phyloP scores from a whole-genome alignment of 2,329 filamentous ascomycete species.

The Purpureocillium takamizusanense region DNA sequence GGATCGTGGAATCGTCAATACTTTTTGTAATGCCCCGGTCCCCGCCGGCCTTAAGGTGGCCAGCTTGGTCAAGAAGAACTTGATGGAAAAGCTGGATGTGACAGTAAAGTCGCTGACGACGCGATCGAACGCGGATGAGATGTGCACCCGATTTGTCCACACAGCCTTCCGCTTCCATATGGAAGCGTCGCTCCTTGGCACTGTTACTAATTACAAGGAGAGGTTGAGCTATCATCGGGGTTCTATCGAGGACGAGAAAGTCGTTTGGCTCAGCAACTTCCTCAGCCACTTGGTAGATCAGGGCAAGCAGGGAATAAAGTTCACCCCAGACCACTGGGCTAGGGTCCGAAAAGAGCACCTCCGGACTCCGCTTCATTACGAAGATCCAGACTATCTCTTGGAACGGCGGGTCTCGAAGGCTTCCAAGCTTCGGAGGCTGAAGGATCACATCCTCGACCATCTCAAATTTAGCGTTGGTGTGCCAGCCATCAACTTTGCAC shows the following conservation, averaged over 20 bases:
- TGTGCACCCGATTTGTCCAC: slow-evolving; percentile 36
- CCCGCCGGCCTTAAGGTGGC: slow-evolving; percentile 11
- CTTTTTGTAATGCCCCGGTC: slow-evolving; percentile 52
- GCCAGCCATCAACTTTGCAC: slow-evolving; percentile 25
- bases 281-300: slow-evolving; percentile 49
- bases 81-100: slow-evolving; percentile 38
- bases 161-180: slow-evolving; percentile 50
- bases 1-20: slow-evolving; percentile 54
- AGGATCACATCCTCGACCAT: slow-evolving; percentile 50
- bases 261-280: slow-evolving; percentile 40
- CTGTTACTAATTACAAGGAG: slow-evolving; percentile 57
- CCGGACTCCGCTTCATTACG: slow-evolving; percentile 8
- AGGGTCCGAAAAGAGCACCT: slow-evolving; percentile 18
- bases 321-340: slow-evolving; percentile 32
- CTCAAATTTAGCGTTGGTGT: slow-evolving; percentile 48
- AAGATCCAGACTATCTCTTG: slow-evolving; percentile 35
- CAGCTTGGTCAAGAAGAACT: slow-evolving; percentile 35
- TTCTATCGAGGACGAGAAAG: slow-evolving; percentile 33
- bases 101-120: slow-evolving; percentile 31
- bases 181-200: slow-evolving; percentile 48
- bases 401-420: slow-evolving; percentile 12
- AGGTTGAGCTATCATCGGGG: slow-evolving; percentile 50
- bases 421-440: slow-evolving; percentile 9
- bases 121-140: slow-evolving; percentile 17
- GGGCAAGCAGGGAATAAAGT: slow-evolving; percentile 43